Evolutionary conservation across 257 asterid species (phyloP), one percentile per base, ranked within the genome.

Genomic region (Perilla frutescens): DNA sequence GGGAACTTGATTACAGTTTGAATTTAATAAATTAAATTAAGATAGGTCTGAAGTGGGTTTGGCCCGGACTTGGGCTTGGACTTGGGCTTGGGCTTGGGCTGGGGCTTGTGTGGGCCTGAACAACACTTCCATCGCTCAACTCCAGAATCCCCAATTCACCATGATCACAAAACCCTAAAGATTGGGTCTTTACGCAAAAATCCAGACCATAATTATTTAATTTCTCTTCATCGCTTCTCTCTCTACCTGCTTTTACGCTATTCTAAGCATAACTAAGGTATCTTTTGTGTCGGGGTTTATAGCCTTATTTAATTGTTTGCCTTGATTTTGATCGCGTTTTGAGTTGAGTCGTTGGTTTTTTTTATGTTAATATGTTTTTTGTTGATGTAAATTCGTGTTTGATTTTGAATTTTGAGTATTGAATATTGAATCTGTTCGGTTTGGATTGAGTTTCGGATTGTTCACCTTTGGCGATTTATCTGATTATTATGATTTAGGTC

Each of bases 201-300:
- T 50, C 63, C 50, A 8, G 7, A 77, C 73, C 59, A n/a, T n/a
- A n/a, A n/a, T 7, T 2, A 37, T 15, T 61, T 61, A 12, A 29
- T 49, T 56, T 26, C 56, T 44, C 56, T 29, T 36, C n/a, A n/a
- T 37, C n/a, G 48, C 53, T 54, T 34, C 29, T 14, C 68, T 13
- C 55, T 45, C 55, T 45, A 7, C 29, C 48, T 39, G n/a, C 34
- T 32, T 15, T 50, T 34, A 61, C 41, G 59, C 68, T 65, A 45
- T 62, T 43, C 64, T 65, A 76, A 51, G 66, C 76, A 44, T n/a
- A n/a, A n/a, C n/a, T 15, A 66, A 83, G 87, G 87, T 83, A 71
- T 69, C 4, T n/a, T 55, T 8, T 2, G 9, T 66, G 62, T 2
- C 73, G n/a, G n/a, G 44, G 60, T 76, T 76, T 40, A 60, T 53